A percentile compares a stretch with the other conserved stretches of the same genome.
Evolutionary conservation across 371 early-diverging fungal genomes (phyloP).

Genomic region (Smittium culicis): DNA sequence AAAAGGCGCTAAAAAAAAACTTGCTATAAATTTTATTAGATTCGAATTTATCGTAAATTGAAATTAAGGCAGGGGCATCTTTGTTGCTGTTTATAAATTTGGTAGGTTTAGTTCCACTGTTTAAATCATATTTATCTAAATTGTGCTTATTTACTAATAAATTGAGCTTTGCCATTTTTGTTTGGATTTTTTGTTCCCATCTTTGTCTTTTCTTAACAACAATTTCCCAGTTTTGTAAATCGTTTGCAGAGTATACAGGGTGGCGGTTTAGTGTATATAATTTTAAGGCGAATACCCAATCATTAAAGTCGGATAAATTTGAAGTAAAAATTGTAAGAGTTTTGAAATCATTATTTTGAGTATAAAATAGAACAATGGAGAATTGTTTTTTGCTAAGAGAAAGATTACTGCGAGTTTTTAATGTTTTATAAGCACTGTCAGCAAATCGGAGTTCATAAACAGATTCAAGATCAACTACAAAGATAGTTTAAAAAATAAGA

Average conservation of each 20-base stretch:
- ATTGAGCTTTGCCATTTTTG: background rate
- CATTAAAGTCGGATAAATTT: constrained; percentile 18
- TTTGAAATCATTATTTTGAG: constrained; percentile 20
- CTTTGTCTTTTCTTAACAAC: background rate
- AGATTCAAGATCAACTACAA: constrained; percentile 29
- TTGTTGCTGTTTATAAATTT: background rate
- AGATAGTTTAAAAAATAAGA: background rate
- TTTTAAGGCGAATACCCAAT: constrained; percentile 24
- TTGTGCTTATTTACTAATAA: background rate
- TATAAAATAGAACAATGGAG: constrained; percentile 26
- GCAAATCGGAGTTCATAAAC: constrained; percentile 30
- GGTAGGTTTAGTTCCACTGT: background rate
- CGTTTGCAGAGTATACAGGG: constrained; percentile 10
- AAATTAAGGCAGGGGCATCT: background rate
- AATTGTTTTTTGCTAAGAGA: constrained; percentile 17
- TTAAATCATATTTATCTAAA: background rate
- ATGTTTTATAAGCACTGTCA: constrained; percentile 25
- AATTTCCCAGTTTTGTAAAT: background rate
- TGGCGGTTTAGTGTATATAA: constrained; percentile 17
- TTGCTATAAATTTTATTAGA: background rate
- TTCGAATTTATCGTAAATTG: background rate
- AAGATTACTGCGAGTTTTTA: constrained; percentile 17
- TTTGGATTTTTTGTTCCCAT: background rate
- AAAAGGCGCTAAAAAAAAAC: background rate
- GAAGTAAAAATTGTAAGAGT: constrained; percentile 25